Base-by-base conservation (phyloP, 2,329 filamentous ascomycete species). In the Sphaerostilbella broomeana region DNA sequence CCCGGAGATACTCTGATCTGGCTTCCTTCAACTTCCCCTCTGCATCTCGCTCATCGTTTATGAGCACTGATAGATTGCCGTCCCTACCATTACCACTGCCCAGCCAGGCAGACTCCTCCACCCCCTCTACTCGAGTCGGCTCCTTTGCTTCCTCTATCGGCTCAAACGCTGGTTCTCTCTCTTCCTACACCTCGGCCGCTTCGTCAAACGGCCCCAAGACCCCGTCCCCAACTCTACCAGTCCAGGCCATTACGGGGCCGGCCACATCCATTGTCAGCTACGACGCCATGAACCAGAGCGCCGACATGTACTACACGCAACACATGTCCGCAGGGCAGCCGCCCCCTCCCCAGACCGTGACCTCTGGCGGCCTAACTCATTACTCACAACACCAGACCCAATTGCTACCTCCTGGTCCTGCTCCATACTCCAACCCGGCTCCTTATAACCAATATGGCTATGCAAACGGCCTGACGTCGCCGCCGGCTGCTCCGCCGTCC, bases 291-390 rank as follows among this genome's bases (percentile, higher is more conserved):
- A 94, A 94, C 68, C 82, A 84, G 64, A 75, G 76, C 53, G 77
- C 79, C 51, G 90, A 94, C 54, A 85, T 94, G 81, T 92, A 94
- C 62, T 88, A 92, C 57, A 75, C 81, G 58, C 69, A 77, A 54
- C 85, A 92, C 63, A 81, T 94, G 70, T 84, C 85, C 53, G 77
- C 81, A 50, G 82, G 81, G 45, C 85, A 86, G 59, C 73, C 79
- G 44, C 84, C 84, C 54, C 72, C 80, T 43, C 81, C 85, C 8
- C 84, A 88, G 59, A 80, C 85, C 16, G 84, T 85, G 31, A 83
- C 86, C 11, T 85, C 87, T 1, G 72, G 80, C 43, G 73, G 72
- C 36, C 74, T 94, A 61, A 69, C 76, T 30, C 85, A 89, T 51
- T 94, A 95, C 62, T 69, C 77, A n/a, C 80, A 82, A 41, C 84